phyloP scores from a whole-genome alignment of 2,329 filamentous ascomycete species.

The Colletotrichum orbiculare region DNA sequence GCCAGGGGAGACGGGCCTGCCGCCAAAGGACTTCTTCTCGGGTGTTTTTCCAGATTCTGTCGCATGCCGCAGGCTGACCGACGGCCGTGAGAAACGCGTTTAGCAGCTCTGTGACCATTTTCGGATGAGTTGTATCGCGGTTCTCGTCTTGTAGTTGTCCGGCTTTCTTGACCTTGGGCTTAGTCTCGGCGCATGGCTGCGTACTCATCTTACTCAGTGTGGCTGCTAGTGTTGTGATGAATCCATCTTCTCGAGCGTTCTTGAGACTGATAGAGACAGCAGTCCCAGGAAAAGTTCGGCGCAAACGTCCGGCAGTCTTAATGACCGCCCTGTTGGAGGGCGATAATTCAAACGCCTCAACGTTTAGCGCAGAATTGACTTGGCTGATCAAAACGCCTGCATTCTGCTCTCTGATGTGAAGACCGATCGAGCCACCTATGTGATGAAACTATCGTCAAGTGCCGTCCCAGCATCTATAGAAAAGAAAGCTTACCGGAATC shows the following conservation, averaged over 20 bases:
- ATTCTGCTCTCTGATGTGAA: slow-evolving; percentile 49
- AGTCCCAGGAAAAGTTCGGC: slow-evolving; percentile 43
- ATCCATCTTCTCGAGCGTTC: slow-evolving; percentile 29
- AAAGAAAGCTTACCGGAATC: neutral
- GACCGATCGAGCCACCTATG: slow-evolving; percentile 38
- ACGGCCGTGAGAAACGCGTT: slow-evolving; percentile 51
- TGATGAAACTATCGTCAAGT: neutral
- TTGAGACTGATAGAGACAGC: slow-evolving; percentile 38
- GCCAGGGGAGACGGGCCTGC: slow-evolving; percentile 53
- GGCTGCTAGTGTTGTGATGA: slow-evolving; percentile 40
- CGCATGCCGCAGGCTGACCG: slow-evolving; percentile 42
- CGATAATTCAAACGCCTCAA: slow-evolving; percentile 50
- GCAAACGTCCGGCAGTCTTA: slow-evolving; percentile 44
- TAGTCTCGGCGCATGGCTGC: slow-evolving; percentile 39
- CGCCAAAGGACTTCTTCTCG: slow-evolving; percentile 64
- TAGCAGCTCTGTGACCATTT: slow-evolving; percentile 62
- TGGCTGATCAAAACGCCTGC: slow-evolving; percentile 46
- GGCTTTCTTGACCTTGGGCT: slow-evolving; percentile 49
- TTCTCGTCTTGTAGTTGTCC: slow-evolving; percentile 49
- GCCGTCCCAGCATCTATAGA: too few relatives aligned
- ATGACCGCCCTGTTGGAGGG: slow-evolving; percentile 42
- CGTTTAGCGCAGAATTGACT: slow-evolving; percentile 32
- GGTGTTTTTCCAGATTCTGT: slow-evolving; percentile 60
- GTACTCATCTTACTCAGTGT: slow-evolving; percentile 44
- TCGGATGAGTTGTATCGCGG: slow-evolving; percentile 61